A percentile compares a stretch with the other conserved stretches of the same genome.
Conservation (phyloP, 176 grass and related monocot genomes). For the Leersia perrieri region DNA sequence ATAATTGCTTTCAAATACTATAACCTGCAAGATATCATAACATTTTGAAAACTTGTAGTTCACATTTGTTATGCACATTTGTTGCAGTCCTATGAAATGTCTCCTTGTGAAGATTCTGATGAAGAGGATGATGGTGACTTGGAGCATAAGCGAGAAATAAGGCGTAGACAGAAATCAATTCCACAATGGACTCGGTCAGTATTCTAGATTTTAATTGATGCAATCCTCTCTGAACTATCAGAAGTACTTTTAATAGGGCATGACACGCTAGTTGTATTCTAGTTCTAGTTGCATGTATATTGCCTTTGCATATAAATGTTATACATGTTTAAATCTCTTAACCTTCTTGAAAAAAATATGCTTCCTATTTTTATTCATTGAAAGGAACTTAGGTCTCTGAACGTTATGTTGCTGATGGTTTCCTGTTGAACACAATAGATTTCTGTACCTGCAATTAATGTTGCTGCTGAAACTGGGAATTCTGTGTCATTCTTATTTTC, state of each 20-base stretch:
- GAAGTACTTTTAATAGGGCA: not conserved
- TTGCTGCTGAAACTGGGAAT: slow-evolving; percentile 6
- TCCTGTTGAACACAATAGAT: not conserved
- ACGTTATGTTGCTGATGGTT: not conserved
- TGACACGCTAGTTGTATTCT: not conserved
- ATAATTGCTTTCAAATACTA: slow-evolving; percentile 17
- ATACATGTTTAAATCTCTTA: not conserved
- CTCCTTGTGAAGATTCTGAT: slow-evolving; percentile 70
- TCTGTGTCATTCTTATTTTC: slow-evolving; percentile 23
- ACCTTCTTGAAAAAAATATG: not conserved
- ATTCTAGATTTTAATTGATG: not conserved
- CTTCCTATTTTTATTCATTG: not conserved
- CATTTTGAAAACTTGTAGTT: slow-evolving; percentile 16
- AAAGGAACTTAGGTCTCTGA: no score
- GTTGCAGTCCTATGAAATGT: slow-evolving; percentile 65
- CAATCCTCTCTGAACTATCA: not conserved
- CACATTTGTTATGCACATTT: slow-evolving; percentile 3
- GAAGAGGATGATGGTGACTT: slow-evolving; percentile 40
- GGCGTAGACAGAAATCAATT: slow-evolving; percentile 44
- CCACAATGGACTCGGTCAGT: slow-evolving; percentile 62
- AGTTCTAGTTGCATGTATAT: not conserved
- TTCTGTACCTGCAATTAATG: not conserved
- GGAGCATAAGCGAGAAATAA: slow-evolving; percentile 46
- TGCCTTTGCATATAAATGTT: not conserved
- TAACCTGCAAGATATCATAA: not conserved